Evolutionary conservation across 352 stramenopile species (phyloP), one percentile per base, ranked within the genome.

Genomic region (Pythium phragmitis): DNA sequence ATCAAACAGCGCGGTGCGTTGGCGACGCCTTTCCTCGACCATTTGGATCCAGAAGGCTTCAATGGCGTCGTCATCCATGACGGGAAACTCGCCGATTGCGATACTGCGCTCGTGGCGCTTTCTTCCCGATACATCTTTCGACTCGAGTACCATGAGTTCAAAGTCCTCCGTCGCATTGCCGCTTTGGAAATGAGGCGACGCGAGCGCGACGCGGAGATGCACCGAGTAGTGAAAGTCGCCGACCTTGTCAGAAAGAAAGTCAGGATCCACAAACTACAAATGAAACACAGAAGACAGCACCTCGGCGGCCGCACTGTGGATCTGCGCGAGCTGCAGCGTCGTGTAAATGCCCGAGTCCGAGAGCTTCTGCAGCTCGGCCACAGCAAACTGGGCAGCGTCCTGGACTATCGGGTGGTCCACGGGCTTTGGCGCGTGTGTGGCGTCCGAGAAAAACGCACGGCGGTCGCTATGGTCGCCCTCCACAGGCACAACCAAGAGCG

Each of bases 161-260:
- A 87, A 94, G 7, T 71, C 57, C 63, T 96, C 85, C 12, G 75
- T 72, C 0, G 68, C 48, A 53, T 70, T 37, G 33, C 79, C 72
- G 54, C 82, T 92, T 14, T 77, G 63, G 60, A 94, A 94, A 54
- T 94, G 69, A 3, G 88, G 88, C 17, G 80, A 92, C 26, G 70
- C 73, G 13, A 96, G 67, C 17, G 72, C 68, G 17, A 96, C 69
- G 8, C 60, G 72, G 30, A 96, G 58, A 41, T 91, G 86, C 14
- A 88, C 89, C 34, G 87, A 81, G 62, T 88, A 82, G 67, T 96
- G 88, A 57, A 91, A 96, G 43, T 90, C 80, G 3, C 83, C 88
- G 4, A 84, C 41, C 79, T 91, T 53, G 12, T 49, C 16, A 39
- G 48, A 23, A 41, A 43, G 1, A 26, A 60, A 21, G 21, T 21